These are phyloP conservation scores for Podospora bellae-mahoneyi DNA, from an alignment of 495 filamentous ascomycete species.

Conservation along the genomic window DNA sequence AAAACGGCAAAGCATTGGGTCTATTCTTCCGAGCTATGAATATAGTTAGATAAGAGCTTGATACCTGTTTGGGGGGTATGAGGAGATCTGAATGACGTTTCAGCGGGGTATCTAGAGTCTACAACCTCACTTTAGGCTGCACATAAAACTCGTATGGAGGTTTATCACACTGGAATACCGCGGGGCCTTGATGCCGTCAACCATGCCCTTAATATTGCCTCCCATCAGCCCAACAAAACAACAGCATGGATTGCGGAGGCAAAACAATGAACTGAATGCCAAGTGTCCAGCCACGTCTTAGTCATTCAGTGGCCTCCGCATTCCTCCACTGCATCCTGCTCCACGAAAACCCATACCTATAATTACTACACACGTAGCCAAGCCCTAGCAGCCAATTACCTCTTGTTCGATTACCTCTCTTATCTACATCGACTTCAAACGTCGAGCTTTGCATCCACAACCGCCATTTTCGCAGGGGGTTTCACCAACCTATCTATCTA, in stretches of 20 bases:
- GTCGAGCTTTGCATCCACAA: background rate
- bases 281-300: background rate
- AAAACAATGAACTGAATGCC: background rate
- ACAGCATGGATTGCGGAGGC: no score
- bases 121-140: background rate
- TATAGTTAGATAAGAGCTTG: background rate
- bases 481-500: no score
- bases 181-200: no score
- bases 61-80: background rate
- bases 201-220: no score
- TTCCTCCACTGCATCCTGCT: background rate
- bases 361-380: background rate
- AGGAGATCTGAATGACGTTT: slow-evolving; percentile 1
- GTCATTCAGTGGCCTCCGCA: background rate
- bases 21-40: background rate
- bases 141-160: no score
- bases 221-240: no score
- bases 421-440: background rate
- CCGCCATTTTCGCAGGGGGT: background rate
- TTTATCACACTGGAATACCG: no score
- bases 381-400: background rate
- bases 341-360: background rate
- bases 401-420: background rate
- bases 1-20: background rate
- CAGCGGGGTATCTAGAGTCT: background rate